These are phyloP conservation scores for Huntiella moniliformis DNA, from an alignment of 2,329 filamentous ascomycete genomes.

Conservation along the genomic window DNA sequence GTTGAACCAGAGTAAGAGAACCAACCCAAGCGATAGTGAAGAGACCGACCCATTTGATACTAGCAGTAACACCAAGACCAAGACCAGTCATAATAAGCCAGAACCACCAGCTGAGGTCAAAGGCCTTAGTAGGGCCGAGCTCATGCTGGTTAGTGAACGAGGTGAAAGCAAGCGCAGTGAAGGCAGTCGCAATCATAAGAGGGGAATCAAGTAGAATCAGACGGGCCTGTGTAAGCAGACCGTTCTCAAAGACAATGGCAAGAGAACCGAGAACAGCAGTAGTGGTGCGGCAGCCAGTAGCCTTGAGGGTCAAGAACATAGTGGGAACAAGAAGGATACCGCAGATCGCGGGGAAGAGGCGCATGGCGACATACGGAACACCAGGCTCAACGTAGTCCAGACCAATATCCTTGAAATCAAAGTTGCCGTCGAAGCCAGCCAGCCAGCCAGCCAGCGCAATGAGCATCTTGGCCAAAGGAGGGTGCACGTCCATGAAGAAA, in stretches of 20 bases:
- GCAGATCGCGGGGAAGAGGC: constrained; percentile 74
- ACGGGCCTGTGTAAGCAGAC: constrained; percentile 82
- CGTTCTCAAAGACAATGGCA: constrained; percentile 91
- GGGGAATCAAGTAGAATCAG: constrained; percentile 93
- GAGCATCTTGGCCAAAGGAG: constrained; percentile 86
- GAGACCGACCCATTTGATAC: constrained; percentile 96
- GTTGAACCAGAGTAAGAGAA: constrained; percentile 69
- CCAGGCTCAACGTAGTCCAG: constrained; percentile 92
- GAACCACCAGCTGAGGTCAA: constrained; percentile 90
- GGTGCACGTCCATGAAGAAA: constrained; percentile 99
- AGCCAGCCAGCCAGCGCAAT: constrained; percentile 90
- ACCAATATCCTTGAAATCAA: constrained; percentile 99
- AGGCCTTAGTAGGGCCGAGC: constrained; percentile 72
- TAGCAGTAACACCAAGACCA: constrained; percentile 72
- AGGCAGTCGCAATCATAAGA: constrained; percentile 77
- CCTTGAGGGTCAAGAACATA: constrained; percentile 90
- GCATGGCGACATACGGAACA: constrained; percentile 96
- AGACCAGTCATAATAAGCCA: constrained; percentile 80
- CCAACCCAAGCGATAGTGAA: constrained; percentile 99
- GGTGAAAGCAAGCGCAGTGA: constrained; percentile 76
- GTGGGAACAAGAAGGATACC: constrained; percentile 76
- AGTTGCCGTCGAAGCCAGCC: constrained; percentile 84
- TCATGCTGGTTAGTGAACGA: constrained; percentile 97
- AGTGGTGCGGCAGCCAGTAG: constrained; percentile 68
- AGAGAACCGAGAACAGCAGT: constrained; percentile 69